phyloP scores from a whole-genome alignment of 75 land plant genomes.

The Pinus taeda region DNA sequence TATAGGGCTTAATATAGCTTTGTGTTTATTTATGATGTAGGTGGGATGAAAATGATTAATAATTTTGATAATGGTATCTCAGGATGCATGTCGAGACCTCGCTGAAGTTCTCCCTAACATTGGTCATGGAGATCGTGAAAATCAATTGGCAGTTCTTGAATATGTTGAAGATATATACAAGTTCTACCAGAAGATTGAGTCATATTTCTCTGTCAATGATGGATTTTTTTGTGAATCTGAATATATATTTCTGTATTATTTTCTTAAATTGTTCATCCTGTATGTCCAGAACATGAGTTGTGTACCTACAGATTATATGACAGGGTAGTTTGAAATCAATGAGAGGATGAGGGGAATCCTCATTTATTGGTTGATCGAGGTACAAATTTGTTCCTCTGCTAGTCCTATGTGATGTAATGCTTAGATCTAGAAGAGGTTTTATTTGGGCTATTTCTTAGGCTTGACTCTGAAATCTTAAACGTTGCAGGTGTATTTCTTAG shows the following conservation, averaged over 20 bases:
- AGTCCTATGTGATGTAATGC: background rate
- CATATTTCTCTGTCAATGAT: slow-evolving; percentile 2
- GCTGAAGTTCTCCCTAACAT: slow-evolving; percentile 48
- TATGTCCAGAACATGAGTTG: slow-evolving; percentile 36
- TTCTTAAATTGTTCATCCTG: background rate
- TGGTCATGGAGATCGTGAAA: slow-evolving; percentile 61
- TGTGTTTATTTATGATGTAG: background rate
- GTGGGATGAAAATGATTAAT: slow-evolving; percentile 2
- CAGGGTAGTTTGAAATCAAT: slow-evolving; percentile 67
- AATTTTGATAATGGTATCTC: background rate
- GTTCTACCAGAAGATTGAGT: slow-evolving; percentile 72
- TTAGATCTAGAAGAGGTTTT: background rate
- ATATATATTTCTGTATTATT: background rate
- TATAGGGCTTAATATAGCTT: too few species aligned
- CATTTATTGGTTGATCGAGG: slow-evolving; percentile 87
- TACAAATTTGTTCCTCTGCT: background rate
- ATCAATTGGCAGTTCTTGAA: slow-evolving; percentile 80
- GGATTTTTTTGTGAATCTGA: background rate
- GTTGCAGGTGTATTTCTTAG: too few species aligned
- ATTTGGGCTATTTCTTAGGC: background rate
- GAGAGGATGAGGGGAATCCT: slow-evolving; percentile 88
- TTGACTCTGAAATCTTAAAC: background rate
- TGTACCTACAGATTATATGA: slow-evolving; percentile 62
- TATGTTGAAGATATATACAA: slow-evolving; percentile 93
- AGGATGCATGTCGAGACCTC: slow-evolving; percentile 63